Evolutionary conservation across 2,329 filamentous ascomycete genomes (phyloP), one percentile per base, ranked within the genome.

Genomic region (Fusarium neocosmosporiellum): DNA sequence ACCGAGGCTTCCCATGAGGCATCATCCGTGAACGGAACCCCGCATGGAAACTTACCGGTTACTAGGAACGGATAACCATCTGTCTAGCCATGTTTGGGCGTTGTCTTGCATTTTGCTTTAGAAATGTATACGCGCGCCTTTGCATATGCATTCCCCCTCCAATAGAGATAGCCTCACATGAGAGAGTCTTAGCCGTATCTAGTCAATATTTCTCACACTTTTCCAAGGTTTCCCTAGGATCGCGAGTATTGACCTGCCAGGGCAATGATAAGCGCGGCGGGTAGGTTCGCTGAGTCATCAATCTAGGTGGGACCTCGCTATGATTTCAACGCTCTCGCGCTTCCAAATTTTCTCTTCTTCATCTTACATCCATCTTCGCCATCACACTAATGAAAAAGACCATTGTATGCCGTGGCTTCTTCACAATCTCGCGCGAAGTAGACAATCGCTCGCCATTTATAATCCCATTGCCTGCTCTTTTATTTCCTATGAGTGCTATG

Each of bases 401-500:
- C 73, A 75, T 72, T 55, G 58, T 59, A 65, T 59, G 2, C 75
- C 63, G 76, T 85, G 84, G 81, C 84, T 82, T 83, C 71, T 86
- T 86, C 86, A 83, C 76, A 78, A 78, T 78, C 78, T 79, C 70
- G 80, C 79, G 82, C 81, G 87, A 90, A 89, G 88, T 83, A 90
- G 88, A 90, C 73, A 65, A 53, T 83, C 83, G 46, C 50, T 62
- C 81, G 86, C 87, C 85, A 86, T 89, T 90, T 86, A 89, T 88
- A 90, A 90, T 90, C 87, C 86, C 84, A 82, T 83, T 81, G 82
- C 84, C 82, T 83, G 83, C 85, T 84, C 80, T 70, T 53, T 78
- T 78, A 78, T 75, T 78, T 76, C 76, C 75, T 71, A 81, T 83
- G 85, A 84, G 86, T 84, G 84, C 83, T 81, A 82, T 84, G 85